Base-by-base conservation (phyloP, 1,284 basidiomycete genomes). In the Puccinia polysora region DNA sequence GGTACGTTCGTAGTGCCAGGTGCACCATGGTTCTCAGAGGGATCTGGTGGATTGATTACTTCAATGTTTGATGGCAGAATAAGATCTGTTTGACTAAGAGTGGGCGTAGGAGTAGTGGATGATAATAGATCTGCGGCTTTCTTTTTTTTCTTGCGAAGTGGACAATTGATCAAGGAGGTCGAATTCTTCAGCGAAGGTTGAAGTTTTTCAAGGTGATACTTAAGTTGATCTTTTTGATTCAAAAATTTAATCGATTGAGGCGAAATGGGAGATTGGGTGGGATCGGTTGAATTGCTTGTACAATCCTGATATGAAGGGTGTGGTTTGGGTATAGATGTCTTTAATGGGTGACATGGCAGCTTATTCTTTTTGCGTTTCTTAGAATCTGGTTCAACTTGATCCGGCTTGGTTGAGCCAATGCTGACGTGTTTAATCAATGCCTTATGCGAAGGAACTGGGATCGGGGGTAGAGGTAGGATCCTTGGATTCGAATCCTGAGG, bases 301-400 rank as follows among this genome's bases (percentile, higher is more conserved):
- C 28, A 25, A 32, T 58, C 56, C 34, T 58, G 56, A 58, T 50
- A 40, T 30, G 50, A 38, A 14, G 50, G 10, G 18, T 14, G 49
- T 20, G 28, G 28, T 34, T 53, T 50, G 15, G 25, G 63, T 7
- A 5, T 15, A 18, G 47, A 34, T 36, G 10, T 58, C 20, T n/a
- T 12, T 47, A 12, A 47, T 47, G n/a, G 43, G n/a, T 47, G 12
- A 10, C 6, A 45, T 49, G 40, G 43, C 7, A 34, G 32, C 30
- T 6, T 50, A 15, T 49, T 50, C 32, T 63, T 45, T 28, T 63
- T 63, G 43, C 60, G 60, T 49, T 63, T 63, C 18, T 63, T 63
- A 28, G 60, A n/a, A n/a, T 58, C 18, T 8, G 56, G 56, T 40
- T 58, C 53, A 20, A 30, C 10, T 18, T 62, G 59, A 28, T 63